Base-by-base conservation (phyloP, 345 rosid species). In the Kernera saxatilis region DNA sequence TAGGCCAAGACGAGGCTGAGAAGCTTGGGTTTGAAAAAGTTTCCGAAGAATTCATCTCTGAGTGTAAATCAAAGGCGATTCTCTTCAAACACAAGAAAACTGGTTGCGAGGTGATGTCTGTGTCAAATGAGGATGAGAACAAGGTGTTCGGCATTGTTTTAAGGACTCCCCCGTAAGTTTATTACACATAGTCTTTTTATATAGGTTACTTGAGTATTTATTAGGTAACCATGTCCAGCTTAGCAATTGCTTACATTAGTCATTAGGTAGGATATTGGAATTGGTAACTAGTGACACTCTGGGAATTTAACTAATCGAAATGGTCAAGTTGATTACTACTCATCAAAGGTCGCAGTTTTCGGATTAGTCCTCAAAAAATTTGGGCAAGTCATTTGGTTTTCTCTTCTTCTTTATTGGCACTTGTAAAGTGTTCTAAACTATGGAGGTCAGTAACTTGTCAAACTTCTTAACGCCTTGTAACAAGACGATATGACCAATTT, bases 1-100 rank as follows among this genome's bases (percentile, higher is more conserved):
- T 69, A 49, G 76, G 57, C 17, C 69, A 79, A n/a, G 83, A 87
- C 70, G 97, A 82, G 75, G 86, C 81, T 61, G 87, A 83, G 83
- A 85, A 82, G 84, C 79, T 80, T 68, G 99, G 99, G 37, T 94
- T 89, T 67, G 92, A 91, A 75, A 89, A 85, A 75, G 88, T 94
- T 0, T 84, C 95, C 0, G 99, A 91, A 61, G 84, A 91, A 62
- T 89, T 89, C 78, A 91, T 94, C 23, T 82, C 81, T 8, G 99
- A 94, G 81, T 91, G 97, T 70, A 91, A 94, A 79, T 94, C 99
- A 18, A 91, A 82, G 64, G 93, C 87, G 41, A 80, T 82, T 51
- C 89, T 94, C 14, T 89, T 88, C 75, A 89, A 78, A 67, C 99
- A 94, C 78, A 94, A 88, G 83, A 91, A 88, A 80, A 89, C 97